Evolutionary conservation across 176 grass and related monocot genomes (phyloP).

Genomic region (Coix lacrymajobi): DNA sequence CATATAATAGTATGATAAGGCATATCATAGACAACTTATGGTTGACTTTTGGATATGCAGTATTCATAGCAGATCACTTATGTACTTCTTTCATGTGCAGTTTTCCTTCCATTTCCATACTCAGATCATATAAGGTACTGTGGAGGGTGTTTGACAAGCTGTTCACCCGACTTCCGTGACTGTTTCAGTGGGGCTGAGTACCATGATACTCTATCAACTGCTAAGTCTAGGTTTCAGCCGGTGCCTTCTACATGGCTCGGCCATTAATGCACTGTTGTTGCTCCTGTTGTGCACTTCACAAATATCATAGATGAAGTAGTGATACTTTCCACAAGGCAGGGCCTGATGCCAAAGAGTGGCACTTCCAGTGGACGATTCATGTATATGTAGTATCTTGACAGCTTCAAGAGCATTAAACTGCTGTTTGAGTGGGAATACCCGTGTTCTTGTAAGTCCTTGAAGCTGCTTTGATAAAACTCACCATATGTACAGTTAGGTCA

Average conservation of each 20-base stretch:
- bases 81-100: slow-evolving; percentile 40
- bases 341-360: neutral
- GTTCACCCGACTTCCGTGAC: slow-evolving; percentile 90
- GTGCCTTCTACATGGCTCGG: slow-evolving; percentile 83
- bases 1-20: neutral
- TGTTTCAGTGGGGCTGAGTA: slow-evolving; percentile 71
- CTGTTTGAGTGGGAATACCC: neutral
- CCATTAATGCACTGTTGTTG: slow-evolving; percentile 30
- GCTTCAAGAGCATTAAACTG: neutral
- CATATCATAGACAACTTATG: neutral
- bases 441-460: neutral
- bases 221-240: slow-evolving; percentile 80
- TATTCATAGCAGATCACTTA: neutral
- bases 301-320: neutral
- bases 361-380: neutral
- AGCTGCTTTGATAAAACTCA: neutral
- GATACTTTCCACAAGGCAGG: slow-evolving; percentile 6
- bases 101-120: slow-evolving; percentile 96
- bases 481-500: neutral
- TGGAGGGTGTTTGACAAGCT: slow-evolving; percentile 96
- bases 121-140: slow-evolving; percentile 72
- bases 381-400: slow-evolving; percentile 3
- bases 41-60: neutral
- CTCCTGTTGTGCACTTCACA: neutral
- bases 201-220: slow-evolving; percentile 56